Evolutionary conservation across 2,329 filamentous ascomycete species (phyloP).

Genomic region (Epichloe glyceriae): DNA sequence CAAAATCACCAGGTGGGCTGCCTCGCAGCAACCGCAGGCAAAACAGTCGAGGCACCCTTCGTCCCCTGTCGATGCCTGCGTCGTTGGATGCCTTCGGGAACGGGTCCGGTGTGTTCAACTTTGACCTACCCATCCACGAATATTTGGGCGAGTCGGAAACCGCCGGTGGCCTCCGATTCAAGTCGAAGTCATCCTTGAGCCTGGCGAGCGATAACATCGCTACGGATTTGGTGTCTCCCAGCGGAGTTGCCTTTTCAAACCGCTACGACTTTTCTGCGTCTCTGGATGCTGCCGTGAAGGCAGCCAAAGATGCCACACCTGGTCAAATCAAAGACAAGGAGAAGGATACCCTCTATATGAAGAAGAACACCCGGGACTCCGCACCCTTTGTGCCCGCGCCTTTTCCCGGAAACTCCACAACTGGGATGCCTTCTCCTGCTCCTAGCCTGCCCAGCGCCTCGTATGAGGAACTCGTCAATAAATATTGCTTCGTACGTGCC

Average conservation of each 20-base stretch:
- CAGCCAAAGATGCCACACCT: slow-evolving; percentile 49
- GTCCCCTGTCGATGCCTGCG: slow-evolving; percentile 41
- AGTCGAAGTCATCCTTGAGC: slow-evolving; percentile 51
- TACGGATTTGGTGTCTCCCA: slow-evolving; percentile 38
- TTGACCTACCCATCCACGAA: slow-evolving; percentile 46
- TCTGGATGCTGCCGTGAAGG: slow-evolving; percentile 66
- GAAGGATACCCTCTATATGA: slow-evolving; percentile 47
- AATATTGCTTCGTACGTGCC: slow-evolving; percentile 98
- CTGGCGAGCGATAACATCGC: slow-evolving; percentile 50
- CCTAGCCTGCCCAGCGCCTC: slow-evolving; percentile 63
- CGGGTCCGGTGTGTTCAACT: slow-evolving; percentile 40
- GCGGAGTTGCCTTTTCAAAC: slow-evolving; percentile 70
- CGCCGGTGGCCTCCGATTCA: slow-evolving; percentile 48
- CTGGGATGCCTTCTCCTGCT: slow-evolving; percentile 15
- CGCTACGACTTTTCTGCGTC: slow-evolving; percentile 96
- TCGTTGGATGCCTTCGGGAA: slow-evolving; percentile 61
- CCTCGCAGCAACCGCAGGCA: slow-evolving; percentile 54
- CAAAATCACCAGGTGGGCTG: slow-evolving; percentile 39
- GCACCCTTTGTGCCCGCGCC: slow-evolving; percentile 6
- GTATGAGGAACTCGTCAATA: slow-evolving; percentile 94
- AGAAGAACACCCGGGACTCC: slow-evolving; percentile 26
- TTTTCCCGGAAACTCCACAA: slow-evolving; percentile 2
- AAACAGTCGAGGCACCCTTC: slow-evolving; percentile 25
- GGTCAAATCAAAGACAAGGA: slow-evolving; percentile 24
- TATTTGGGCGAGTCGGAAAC: slow-evolving; percentile 50